Base-by-base conservation (phyloP, 2,329 filamentous ascomycete genomes). In the Monosporascus ibericus region DNA sequence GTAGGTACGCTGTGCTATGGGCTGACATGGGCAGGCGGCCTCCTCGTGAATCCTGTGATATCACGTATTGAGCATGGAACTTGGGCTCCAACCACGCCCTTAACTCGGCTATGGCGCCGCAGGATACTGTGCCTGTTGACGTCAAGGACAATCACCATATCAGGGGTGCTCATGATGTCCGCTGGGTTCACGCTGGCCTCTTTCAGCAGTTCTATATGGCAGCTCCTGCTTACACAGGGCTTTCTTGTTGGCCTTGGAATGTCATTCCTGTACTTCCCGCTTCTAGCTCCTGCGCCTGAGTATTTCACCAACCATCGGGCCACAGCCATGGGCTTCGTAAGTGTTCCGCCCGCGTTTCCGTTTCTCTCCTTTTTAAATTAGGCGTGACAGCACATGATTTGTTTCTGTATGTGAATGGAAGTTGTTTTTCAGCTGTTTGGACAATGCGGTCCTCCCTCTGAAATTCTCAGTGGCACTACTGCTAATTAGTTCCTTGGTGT, bases 11-110 rank as follows among this genome's bases (percentile, higher is more conserved):
- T 78, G 8, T 75, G 72, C 44, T 70, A 70, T 18, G 75, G 76
- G 1, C 60, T 78, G 38, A 79, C 76, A 1, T 79, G 75, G 75
- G 71, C 66, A 4, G 75, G 75, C n/a, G 72, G 74, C 25, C 73
- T 77, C 38, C 56, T 75, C 24, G 70, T 78, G 7, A 78, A 78
- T 58, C 75, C 75, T 0, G 58, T 77, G 25, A 72, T 78, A 58
- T 68, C 72, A 7, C 69, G 75, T 5, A 65, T 73, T 14, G 69
- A 71, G 55, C 60, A 70, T 50, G 64, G 63, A 0, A 58, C 52
- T 2, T 67, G 65, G 63, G 51, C 50, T 1, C 48, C 56, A 7
- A 49, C 52, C n/a, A 56, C 55, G 15, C 50, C 56, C 1, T 57
- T 61, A 20, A 56, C 52, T 7, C 53, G 58, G 37, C 52, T 49